phyloP scores from a whole-genome alignment of 1,284 basidiomycete species.

The Leccinum fallax region DNA sequence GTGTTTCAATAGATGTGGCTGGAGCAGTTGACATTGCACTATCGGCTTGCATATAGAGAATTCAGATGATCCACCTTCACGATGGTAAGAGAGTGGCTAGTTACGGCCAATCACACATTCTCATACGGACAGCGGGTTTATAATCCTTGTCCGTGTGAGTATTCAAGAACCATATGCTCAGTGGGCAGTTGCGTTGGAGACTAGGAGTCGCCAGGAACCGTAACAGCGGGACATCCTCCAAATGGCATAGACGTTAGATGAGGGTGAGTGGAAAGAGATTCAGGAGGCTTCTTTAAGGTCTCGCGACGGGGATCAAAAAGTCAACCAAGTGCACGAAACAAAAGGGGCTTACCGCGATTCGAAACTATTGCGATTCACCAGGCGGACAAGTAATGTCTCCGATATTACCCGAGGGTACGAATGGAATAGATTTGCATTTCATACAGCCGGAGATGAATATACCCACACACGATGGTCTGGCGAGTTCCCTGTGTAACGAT shows the following conservation, averaged over 20 bases:
- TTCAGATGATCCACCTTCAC: constrained; percentile 2
- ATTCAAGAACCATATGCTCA: background rate
- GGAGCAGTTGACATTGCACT: constrained; percentile 15
- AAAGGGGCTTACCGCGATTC: background rate
- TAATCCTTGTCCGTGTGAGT: background rate
- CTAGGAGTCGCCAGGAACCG: background rate
- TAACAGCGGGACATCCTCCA: background rate
- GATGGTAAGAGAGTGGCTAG: background rate
- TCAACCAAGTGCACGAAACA: background rate
- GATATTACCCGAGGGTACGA: background rate
- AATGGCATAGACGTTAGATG: background rate
- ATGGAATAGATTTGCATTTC: background rate
- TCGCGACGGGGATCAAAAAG: background rate
- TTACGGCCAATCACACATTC: background rate
- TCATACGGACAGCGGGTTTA: background rate
- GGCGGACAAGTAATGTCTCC: background rate
- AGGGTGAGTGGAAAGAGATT: background rate
- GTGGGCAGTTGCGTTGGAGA: background rate
- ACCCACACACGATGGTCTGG: background rate
- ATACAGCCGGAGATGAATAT: background rate
- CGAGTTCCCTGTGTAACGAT: background rate
- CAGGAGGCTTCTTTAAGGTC: background rate
- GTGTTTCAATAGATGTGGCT: constrained; percentile 24
- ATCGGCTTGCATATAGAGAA: background rate
- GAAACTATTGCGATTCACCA: constrained; percentile 1